Conservation (phyloP, 371 early-diverging fungal genomes). For the Rhizopus stolonifer region DNA sequence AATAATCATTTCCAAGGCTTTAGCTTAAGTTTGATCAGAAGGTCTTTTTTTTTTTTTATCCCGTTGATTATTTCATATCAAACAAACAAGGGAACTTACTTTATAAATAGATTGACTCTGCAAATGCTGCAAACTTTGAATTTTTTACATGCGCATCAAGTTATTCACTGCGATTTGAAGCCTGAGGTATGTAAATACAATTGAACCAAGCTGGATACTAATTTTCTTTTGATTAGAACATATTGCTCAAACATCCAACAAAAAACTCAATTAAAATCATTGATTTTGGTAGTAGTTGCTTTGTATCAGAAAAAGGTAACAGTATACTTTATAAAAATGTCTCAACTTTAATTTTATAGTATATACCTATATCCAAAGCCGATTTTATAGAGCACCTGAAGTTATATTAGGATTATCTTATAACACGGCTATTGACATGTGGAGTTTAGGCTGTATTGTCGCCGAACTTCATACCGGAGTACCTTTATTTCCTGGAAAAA, state of each 20-base stretch:
- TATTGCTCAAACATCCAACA: conserved; percentile 54
- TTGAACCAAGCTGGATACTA: background rate
- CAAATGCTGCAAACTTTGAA: conserved; percentile 82
- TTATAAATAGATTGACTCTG: conserved; percentile 60
- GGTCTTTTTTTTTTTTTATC: conserved; percentile 65
- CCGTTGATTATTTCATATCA: no score
- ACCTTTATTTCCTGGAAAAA: conserved; percentile 94
- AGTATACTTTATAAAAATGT: background rate
- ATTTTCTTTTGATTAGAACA: conserved; percentile 38
- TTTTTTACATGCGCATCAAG: conserved; percentile 74
- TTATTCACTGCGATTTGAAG: conserved; percentile 98
- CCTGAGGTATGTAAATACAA: conserved; percentile 66
- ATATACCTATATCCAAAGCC: conserved; percentile 94
- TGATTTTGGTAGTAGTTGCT: conserved; percentile 88
- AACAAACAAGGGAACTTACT: conserved; percentile 7
- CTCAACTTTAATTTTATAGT: conserved; percentile 25
- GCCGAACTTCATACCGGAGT: conserved; percentile 84
- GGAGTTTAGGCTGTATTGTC: conserved; percentile 97
- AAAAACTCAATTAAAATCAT: conserved; percentile 79
- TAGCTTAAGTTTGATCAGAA: conserved; percentile 80
- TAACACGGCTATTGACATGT: conserved; percentile 93
- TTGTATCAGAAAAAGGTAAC: conserved; percentile 54
- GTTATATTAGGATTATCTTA: conserved; percentile 85
- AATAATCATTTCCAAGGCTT: conserved; percentile 94
- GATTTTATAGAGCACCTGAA: conserved; percentile 97